Evolutionary conservation across 805 yeast genomes (phyloP).

Genomic region (Lachancea meyersii): DNA sequence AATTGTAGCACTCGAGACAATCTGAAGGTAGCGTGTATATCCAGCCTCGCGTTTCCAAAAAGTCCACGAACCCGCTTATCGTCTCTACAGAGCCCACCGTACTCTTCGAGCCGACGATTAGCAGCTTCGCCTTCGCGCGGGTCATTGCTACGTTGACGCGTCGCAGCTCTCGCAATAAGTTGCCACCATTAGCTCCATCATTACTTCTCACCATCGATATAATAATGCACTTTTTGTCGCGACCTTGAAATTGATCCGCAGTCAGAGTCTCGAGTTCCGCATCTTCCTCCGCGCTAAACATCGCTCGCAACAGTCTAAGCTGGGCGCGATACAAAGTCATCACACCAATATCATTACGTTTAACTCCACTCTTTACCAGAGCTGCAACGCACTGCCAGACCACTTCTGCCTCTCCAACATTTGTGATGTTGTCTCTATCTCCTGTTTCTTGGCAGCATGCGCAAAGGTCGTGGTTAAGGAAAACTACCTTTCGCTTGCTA

Average conservation of each 20-base stretch:
- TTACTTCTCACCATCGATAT: conserved; percentile 87
- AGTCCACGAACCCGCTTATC: conserved; percentile 46
- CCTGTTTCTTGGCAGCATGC: conserved; percentile 48
- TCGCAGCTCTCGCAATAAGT: conserved; percentile 79
- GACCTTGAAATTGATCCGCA: conserved; percentile 93
- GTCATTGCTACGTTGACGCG: conserved; percentile 93
- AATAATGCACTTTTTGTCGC: conserved; percentile 88
- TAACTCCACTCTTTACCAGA: conserved; percentile 54
- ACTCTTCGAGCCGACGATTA: conserved; percentile 71
- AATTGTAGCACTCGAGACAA: conserved; percentile 37
- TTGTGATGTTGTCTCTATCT: conserved; percentile 64
- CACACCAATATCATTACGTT: conserved; percentile 61
- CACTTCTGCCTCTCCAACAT: conserved; percentile 64
- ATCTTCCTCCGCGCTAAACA: conserved; percentile 17
- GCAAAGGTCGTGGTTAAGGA: conserved; percentile 65
- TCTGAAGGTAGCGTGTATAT: conserved; percentile 46
- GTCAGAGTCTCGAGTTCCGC: conserved; percentile 70
- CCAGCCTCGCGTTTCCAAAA: conserved; percentile 59
- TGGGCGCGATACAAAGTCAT: conserved; percentile 89
- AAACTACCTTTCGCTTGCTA: conserved; percentile 57
- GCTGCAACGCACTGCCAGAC: conserved; percentile 57
- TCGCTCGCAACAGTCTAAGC: conserved; percentile 41
- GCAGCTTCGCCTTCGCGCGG: conserved; percentile 75
- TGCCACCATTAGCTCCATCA: conserved; percentile 58
- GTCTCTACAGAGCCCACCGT: conserved; percentile 37